Evolutionary conservation across 225 moss, liverwort and hornwort genomes (phyloP).

Genomic region (Sphagnum tenellum): DNA sequence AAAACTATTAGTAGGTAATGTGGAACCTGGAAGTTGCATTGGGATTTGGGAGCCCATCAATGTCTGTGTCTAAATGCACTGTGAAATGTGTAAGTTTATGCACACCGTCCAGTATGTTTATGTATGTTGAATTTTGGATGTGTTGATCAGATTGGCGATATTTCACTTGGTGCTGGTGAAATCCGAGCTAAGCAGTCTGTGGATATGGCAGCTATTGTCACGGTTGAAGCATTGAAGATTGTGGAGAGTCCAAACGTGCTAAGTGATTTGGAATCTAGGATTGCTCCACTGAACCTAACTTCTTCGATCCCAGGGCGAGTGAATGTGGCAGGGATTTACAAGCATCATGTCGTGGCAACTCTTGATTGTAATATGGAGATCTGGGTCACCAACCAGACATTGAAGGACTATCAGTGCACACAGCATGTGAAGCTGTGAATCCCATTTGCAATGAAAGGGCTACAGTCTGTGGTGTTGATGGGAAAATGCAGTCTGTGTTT

Average conservation of each 20-base stretch:
- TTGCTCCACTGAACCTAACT: slow-evolving; percentile 12
- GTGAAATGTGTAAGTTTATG: too few species aligned
- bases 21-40: too few species aligned
- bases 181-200: slow-evolving; percentile 30
- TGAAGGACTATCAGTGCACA: slow-evolving; percentile 16
- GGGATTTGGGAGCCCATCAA: too few species aligned
- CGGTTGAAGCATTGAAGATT: slow-evolving; percentile 25
- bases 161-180: slow-evolving; percentile 28
- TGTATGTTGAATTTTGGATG: too few species aligned
- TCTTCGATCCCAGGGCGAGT: slow-evolving; percentile 24
- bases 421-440: slow-evolving; percentile 23
- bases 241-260: slow-evolving; percentile 14
- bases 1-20: too few species aligned
- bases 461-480: too few species aligned
- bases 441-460: too few species aligned
- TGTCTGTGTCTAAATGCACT: too few species aligned
- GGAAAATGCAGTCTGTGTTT: too few species aligned
- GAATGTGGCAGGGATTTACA: slow-evolving; percentile 22
- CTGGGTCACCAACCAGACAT: slow-evolving; percentile 20
- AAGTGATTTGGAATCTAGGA: slow-evolving; percentile 14
- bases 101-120: too few species aligned
- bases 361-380: slow-evolving; percentile 30
- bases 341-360: slow-evolving; percentile 27
- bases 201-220: slow-evolving; percentile 19
- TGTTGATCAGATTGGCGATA: too few species aligned